These are phyloP conservation scores for Paratrypanosoma confusum DNA, from an alignment of 208 protist species.

Conservation along the genomic window DNA sequence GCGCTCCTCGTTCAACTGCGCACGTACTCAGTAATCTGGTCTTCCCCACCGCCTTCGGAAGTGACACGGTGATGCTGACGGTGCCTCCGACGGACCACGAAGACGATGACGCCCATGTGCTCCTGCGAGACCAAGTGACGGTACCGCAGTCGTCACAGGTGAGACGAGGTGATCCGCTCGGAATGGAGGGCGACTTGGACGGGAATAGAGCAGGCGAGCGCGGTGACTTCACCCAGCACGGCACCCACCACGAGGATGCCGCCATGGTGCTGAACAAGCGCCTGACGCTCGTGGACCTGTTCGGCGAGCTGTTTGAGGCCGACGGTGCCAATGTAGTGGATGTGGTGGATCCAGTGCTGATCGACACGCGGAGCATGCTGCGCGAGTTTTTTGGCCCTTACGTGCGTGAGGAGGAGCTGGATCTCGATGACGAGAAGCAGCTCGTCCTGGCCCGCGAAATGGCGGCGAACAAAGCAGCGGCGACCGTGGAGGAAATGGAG, in stretches of 20 bases:
- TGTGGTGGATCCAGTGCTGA: constrained; percentile 31
- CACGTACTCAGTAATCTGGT: too few relatives aligned
- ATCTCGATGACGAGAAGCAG: constrained; percentile 10
- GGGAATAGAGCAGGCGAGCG: too few relatives aligned
- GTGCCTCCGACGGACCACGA: too few relatives aligned
- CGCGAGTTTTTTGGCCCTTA: constrained; percentile 31
- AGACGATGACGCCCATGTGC: too few relatives aligned
- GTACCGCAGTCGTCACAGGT: too few relatives aligned
- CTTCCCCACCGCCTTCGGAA: too few relatives aligned
- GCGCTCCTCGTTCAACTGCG: too few relatives aligned
- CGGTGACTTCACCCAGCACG: too few relatives aligned
- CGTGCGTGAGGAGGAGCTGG: constrained; percentile 36
- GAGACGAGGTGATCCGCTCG: too few relatives aligned
- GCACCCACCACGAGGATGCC: not conserved
- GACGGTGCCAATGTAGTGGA: constrained; percentile 5
- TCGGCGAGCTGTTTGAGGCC: constrained; percentile 47
- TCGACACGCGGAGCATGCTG: constrained; percentile 55
- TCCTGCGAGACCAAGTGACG: too few relatives aligned
- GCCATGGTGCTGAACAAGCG: constrained; percentile 1
- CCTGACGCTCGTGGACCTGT: constrained; percentile 36
- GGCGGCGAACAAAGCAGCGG: constrained; percentile 7
- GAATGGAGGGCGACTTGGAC: too few relatives aligned
- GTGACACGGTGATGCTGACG: too few relatives aligned
- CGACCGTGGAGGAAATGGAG: constrained; percentile 20
- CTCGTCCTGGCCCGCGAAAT: constrained; percentile 10